Base-by-base conservation (phyloP, 108 stramenopile genomes). In the Nannochloropsis oceanica region DNA sequence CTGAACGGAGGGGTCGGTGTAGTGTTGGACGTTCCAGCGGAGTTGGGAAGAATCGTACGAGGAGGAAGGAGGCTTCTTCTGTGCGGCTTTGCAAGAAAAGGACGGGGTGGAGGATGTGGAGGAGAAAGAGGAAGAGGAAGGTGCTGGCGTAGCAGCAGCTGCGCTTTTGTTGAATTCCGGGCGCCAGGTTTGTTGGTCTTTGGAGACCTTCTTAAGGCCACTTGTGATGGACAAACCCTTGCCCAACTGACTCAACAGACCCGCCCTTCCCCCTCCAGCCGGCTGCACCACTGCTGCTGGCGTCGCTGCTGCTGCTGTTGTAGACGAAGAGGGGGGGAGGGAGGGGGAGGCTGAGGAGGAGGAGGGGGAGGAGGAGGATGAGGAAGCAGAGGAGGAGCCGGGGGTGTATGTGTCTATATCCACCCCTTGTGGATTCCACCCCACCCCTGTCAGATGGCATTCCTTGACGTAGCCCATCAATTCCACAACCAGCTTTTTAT, bases 171-270 rank as follows among this genome's bases (percentile, higher is more conserved):
- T 93, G 93, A 92, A 98, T 86, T 96, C 97, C 90, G 95, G 93
- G 42, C 95, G 89, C 95, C 95, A 98, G 22, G 97, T 98, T 90
- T 98, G 95, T 91, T 94, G 93, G 84, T 98, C 97, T 87, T 93
- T 93, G 26, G 94, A 92, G 24, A 87, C 97, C 89, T 95, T 94
- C 86, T 93, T 94, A 27, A 98, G 90, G 25, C 97, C 97, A 14
- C 94, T 95, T 22, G 97, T 90, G 27, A 90, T 44, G 85, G 43
- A 85, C 13, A 44, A 85, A 27, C 80, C 89, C 82, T 87, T 89
- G 89, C 87, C 87, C 81, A 86, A 80, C 43, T 85, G 84, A 81
- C 87, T 84, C 81, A 89, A 87, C 13, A 89, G 80, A 22, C 82
- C 79, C 43, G 44, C 87, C 3, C 84, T 88, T 14, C 89, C 84